phyloP scores from a whole-genome alignment of 257 asterid genomes.

The Salvia rosmarinus region DNA sequence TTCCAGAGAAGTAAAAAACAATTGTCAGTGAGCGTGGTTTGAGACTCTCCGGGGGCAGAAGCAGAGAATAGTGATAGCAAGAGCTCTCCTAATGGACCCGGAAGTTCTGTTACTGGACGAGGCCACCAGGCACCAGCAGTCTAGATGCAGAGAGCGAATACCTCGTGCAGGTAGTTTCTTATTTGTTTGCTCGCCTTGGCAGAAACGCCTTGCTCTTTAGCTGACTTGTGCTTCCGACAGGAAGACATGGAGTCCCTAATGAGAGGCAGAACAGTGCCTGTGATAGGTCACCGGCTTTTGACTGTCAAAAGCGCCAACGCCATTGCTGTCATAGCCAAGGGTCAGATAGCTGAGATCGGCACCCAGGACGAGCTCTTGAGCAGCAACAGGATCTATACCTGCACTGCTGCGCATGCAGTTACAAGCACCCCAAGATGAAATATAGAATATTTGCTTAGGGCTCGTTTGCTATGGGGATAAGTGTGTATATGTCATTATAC shows the following conservation, averaged over 20 bases:
- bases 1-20: slow-evolving; percentile 63
- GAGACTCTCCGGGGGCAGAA: slow-evolving; percentile 75
- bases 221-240: slow-evolving; percentile 28
- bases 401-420: slow-evolving; percentile 60
- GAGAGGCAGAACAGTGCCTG: slow-evolving; percentile 72
- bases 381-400: slow-evolving; percentile 55
- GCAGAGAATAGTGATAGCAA: slow-evolving; percentile 69
- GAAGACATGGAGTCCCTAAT: slow-evolving; percentile 82
- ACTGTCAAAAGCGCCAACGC: slow-evolving; percentile 68
- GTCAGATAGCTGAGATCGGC: slow-evolving; percentile 64
- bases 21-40: slow-evolving; percentile 70
- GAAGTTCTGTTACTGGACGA: slow-evolving; percentile 61
- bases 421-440: slow-evolving; percentile 49
- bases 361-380: slow-evolving; percentile 63
- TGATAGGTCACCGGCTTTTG: slow-evolving; percentile 73
- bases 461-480: no score
- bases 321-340: slow-evolving; percentile 67
- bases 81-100: slow-evolving; percentile 73
- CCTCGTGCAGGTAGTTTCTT: slow-evolving; percentile 58
- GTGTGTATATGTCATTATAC: no score
- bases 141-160: slow-evolving; percentile 74
- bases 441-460: background rate
- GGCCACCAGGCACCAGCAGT: slow-evolving; percentile 76
- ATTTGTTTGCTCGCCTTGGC: no score
- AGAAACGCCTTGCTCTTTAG: no score